These are phyloP conservation scores for Leishmania gerbilli DNA, from an alignment of 208 protist species.

Conservation along the genomic window DNA sequence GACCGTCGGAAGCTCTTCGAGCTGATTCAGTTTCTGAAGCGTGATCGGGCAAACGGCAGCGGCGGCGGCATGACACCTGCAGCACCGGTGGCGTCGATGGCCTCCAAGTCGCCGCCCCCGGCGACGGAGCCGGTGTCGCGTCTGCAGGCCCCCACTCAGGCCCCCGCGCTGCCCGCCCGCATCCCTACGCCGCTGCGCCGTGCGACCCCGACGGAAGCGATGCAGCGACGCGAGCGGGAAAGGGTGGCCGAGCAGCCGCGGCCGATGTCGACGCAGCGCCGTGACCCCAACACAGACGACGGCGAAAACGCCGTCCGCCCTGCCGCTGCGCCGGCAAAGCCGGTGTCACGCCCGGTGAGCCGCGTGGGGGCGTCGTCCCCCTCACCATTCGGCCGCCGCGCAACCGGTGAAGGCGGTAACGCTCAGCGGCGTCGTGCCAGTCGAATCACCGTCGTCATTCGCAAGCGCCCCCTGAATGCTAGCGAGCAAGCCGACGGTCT, in stretches of 20 bases:
- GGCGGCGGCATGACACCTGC: conserved; percentile 3
- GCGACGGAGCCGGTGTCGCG: conserved; percentile 26
- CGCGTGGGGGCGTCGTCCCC: conserved; percentile 56
- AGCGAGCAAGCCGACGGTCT: conserved; percentile 79
- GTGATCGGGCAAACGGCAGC: conserved; percentile 48
- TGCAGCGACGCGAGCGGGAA: conserved; percentile 30
- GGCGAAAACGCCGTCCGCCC: conserved; percentile 29
- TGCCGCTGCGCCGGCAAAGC: conserved; percentile 29
- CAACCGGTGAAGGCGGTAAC: conserved; percentile 24
- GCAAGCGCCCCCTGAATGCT: conserved; percentile 88
- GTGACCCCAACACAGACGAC: conserved; percentile 52
- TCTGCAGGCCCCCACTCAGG: conserved; percentile 20
- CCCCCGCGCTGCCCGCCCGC: conserved; percentile 22
- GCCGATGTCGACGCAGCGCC: conserved; percentile 33
- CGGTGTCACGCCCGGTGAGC: conserved; percentile 67
- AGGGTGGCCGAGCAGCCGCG: conserved; percentile 24
- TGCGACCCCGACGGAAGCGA: conserved; percentile 16
- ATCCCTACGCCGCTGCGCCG: conserved; percentile 31
- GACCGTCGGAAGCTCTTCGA: conserved; percentile 94
- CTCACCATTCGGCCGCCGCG: conserved; percentile 44
- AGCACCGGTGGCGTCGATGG: background rate
- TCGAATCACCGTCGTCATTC: conserved; percentile 90
- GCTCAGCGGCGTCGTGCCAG: conserved; percentile 46
- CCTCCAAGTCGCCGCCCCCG: conserved; percentile 26
- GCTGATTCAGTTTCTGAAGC: conserved; percentile 91